A percentile compares a stretch with the other conserved stretches of the same genome.
Evolutionary conservation across 225 moss, liverwort and hornwort species (phyloP).

Genomic region (Bryum argenteum): DNA sequence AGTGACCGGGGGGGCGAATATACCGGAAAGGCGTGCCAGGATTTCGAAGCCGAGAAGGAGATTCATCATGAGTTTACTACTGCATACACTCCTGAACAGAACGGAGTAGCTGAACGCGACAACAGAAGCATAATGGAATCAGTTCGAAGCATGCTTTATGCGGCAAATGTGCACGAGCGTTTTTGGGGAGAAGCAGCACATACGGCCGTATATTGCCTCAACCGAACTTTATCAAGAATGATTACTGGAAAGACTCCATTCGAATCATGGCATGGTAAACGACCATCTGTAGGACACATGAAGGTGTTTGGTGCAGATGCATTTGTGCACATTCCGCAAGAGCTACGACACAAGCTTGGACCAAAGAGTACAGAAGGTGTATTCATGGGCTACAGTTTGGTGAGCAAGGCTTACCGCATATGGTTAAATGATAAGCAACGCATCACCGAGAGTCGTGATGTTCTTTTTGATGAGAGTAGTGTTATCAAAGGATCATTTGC

Average conservation of each 20-base stretch:
- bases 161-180: no score
- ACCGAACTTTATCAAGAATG: accelerated
- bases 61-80: no score
- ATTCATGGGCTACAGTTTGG: background rate
- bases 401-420: background rate
- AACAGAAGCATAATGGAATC: no score
- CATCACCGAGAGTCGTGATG: background rate
- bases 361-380: background rate
- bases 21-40: no score
- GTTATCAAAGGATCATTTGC: no score
- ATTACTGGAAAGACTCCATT: background rate
- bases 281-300: background rate
- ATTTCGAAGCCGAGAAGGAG: no score
- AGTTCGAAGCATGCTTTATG: no score
- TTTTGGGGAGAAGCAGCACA: background rate
- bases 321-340: accelerated
- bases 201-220: accelerated
- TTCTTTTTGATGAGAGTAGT: background rate
- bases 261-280: background rate
- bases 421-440: background rate
- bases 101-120: no score
- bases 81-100: no score
- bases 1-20: no score
- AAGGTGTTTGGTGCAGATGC: accelerated
- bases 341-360: accelerated